Evolutionary conservation across 2,329 filamentous ascomycete species (phyloP).

Genomic region (Fusarium tuaranense): DNA sequence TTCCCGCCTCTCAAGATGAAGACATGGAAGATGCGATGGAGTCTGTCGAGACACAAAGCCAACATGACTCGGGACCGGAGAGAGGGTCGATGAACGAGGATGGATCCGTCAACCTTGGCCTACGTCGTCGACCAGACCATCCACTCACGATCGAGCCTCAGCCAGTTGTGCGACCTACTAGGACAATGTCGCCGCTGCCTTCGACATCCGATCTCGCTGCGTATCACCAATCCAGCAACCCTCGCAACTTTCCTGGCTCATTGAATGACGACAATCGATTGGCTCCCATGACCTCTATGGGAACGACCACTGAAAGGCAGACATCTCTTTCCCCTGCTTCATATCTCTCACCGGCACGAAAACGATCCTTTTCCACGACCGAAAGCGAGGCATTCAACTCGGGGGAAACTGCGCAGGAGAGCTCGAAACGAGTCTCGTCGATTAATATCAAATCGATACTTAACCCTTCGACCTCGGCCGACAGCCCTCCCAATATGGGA

Average conservation of each 20-base stretch:
- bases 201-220: constrained; percentile 59
- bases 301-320: constrained; percentile 60
- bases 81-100: constrained; percentile 71
- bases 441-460: constrained; percentile 84
- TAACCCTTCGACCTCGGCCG: constrained; percentile 63
- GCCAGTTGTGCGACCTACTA: constrained; percentile 56
- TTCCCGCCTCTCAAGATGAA: constrained; percentile 75
- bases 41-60: constrained; percentile 54
- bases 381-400: constrained; percentile 62
- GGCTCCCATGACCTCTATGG: constrained; percentile 65
- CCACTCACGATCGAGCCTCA: constrained; percentile 62
- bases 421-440: constrained; percentile 74
- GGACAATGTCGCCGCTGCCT: constrained; percentile 58
- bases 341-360: constrained; percentile 70
- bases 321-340: constrained; percentile 71
- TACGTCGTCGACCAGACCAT: constrained; percentile 61
- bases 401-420: constrained; percentile 57
- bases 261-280: constrained; percentile 69
- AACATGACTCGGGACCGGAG: constrained; percentile 55
- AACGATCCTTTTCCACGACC: constrained; percentile 74
- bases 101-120: constrained; percentile 72
- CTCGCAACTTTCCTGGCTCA: constrained; percentile 54
- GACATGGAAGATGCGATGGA: constrained; percentile 63
- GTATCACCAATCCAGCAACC: constrained; percentile 61
- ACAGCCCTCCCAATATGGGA: constrained; percentile 35